Base-by-base conservation (phyloP, 1,284 basidiomycete species). In the Ganoderma leucocontextum region DNA sequence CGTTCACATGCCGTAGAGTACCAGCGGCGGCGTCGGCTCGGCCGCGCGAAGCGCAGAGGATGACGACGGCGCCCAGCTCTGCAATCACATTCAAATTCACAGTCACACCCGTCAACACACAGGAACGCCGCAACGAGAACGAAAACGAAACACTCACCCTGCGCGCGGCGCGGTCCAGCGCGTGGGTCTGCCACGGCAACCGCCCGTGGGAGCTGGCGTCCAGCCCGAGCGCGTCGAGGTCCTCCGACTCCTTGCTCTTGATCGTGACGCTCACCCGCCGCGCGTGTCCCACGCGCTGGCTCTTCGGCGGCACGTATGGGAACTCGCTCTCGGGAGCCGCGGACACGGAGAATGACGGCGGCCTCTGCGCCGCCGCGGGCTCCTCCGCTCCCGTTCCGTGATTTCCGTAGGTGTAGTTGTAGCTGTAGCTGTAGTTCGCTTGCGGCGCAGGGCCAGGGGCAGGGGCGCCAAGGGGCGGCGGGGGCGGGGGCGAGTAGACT, bases 231-330 rank as follows among this genome's bases (percentile, higher is more conserved):
- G 75, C 76, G 60, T 77, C 78, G 13, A 74, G 65, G 61, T 76
- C 76, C 59, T 77, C 47, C 47, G 47, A 49, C 47, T 49, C 75
- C 69, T 73, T 77, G 70, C 74, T 75, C 68, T 73, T 74, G 68
- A 76, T 65, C 25, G 75, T 64, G 41, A 78, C 77, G 70, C 77
- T 79, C 58, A 78, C 66, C 7, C 78, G 75, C 22, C 75, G 72
- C 42, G 76, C 74, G 63, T 78, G 77, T 12, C 78, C 75, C 52
- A 61, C 69, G 53, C 71, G 69, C 70, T 75, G 75, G 38, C 68
- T 44, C 72, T 70, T 65, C 47, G 72, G 71, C 19, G 76, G 72
- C 25, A 70, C 68, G 62, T 78, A 78, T 39, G 78, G 78, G 62
- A 79, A 75, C 53, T 75, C 74, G 33, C 71, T 69, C 35, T 69